A percentile compares a stretch with the other conserved stretches of the same genome.
Evolutionary conservation across 2,329 filamentous ascomycete genomes (phyloP).

Genomic region (Chaetothyriales sp.): DNA sequence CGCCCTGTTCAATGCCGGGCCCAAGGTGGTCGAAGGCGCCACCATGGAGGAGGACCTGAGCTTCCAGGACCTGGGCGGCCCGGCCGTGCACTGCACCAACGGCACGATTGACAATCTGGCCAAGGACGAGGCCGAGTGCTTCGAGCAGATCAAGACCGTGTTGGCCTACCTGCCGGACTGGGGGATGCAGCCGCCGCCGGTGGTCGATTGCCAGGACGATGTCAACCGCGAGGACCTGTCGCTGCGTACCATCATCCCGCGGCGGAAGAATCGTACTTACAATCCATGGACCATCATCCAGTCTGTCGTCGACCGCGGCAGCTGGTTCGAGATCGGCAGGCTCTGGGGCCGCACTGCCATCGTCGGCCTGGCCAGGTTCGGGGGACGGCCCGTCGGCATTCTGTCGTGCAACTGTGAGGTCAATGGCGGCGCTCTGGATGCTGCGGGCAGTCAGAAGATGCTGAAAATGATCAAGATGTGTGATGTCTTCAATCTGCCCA

Average conservation of each 20-base stretch:
- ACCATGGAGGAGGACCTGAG: constrained; percentile 49
- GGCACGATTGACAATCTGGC: constrained; percentile 53
- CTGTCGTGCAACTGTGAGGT: constrained; percentile 47
- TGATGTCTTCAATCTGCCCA: constrained; percentile 50
- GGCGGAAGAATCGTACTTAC: constrained; percentile 45
- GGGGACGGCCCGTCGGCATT: constrained; percentile 43
- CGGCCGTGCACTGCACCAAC: constrained; percentile 47
- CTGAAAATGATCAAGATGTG: constrained; percentile 46
- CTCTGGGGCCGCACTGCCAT: constrained; percentile 50
- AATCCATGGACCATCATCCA: constrained; percentile 42
- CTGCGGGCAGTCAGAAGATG: constrained; percentile 45
- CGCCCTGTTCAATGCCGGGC: constrained; percentile 48
- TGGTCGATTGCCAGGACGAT: constrained; percentile 33
- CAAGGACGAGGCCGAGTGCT: constrained; percentile 44
- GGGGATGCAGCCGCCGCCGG: constrained; percentile 39
- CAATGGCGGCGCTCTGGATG: constrained; percentile 46
- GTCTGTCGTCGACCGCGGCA: constrained; percentile 39
- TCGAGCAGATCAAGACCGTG: constrained; percentile 44
- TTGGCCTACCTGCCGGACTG: constrained; percentile 44
- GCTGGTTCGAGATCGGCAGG: constrained; percentile 49
- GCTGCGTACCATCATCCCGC: constrained; percentile 42
- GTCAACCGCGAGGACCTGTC: constrained; percentile 33
- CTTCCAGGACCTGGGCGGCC: constrained; percentile 45
- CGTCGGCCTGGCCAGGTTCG: constrained; percentile 43
- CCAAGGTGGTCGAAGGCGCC: constrained; percentile 45